Conservation (phyloP, 75 land plant species). For the Cupressus sempervirens region DNA sequence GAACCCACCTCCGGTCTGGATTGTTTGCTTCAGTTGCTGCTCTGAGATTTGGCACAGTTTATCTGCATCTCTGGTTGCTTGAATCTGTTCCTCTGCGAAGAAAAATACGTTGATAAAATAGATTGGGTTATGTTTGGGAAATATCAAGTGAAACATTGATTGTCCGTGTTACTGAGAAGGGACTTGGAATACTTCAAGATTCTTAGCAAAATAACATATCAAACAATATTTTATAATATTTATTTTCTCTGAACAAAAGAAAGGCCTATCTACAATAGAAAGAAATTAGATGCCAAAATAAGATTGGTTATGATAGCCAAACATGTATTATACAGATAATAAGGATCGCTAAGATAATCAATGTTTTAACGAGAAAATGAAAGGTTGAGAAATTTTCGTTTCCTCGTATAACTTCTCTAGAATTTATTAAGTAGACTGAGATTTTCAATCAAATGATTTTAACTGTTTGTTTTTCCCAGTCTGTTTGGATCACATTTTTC, state of each 20-base stretch:
- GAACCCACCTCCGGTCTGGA: slow-evolving; percentile 17
- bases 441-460: no score
- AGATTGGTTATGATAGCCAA: background rate
- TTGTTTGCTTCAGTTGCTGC: background rate
- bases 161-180: background rate
- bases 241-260: no score
- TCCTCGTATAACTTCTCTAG: no score
- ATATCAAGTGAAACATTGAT: background rate
- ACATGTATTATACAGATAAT: no score
- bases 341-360: background rate
- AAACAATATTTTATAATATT: background rate
- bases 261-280: no score
- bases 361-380: no score
- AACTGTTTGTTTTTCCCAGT: no score
- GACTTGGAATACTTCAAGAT: no score
- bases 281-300: no score
- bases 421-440: no score
- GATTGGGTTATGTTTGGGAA: background rate
- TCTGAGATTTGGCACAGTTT: slow-evolving; percentile 17
- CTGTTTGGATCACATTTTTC: no score
- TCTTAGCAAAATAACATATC: background rate
- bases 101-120: background rate
- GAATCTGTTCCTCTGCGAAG: slow-evolving; percentile 28
- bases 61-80: slow-evolving; percentile 6
- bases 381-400: no score